Base-by-base conservation (phyloP, 2,329 filamentous ascomycete genomes). In the Talaromyces sp. region DNA sequence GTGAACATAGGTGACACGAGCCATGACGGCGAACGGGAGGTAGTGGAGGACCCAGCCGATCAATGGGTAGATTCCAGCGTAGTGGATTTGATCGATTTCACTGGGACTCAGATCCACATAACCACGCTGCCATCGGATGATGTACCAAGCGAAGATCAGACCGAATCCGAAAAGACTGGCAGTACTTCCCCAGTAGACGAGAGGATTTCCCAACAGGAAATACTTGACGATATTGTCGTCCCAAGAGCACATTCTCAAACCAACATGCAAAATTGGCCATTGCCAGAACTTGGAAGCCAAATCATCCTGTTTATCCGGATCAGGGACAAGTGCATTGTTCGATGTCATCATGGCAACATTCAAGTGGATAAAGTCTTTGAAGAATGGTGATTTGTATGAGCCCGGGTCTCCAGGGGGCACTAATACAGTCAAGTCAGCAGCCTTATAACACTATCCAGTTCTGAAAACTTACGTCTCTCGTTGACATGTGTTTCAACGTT, bases 261-360 rank as follows among this genome's bases (percentile, higher is more conserved):
- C 94, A 58, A 97, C 94, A 68, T 97, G 81, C 40, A 99, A 85
- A 63, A 99, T 85, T 19, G 94, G 94, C 94, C 94, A 99, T 77
- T 99, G 92, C 94, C 94, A 99, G 81, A 92, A 97, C 64, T 91
- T 82, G 13, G 94, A 99, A 33, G 94, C 94, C 50, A 99, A 84
- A 69, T 99, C 94, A 69, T 99, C 94, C 75, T 99, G 94, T 83
- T 99, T 99, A 74, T 99, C 94, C 4, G 94, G 93, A 69, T 99
- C 94, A 3, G 94, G 94, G 19, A 99, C 91, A 46, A 99, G 85
- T 22, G 94, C 94, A 70, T 99, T 99, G 82, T 99, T 99, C 39
- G 94, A 97, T 3, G 94, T 99, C 93, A 97, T 97, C 94, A 99
- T 99, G 62, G 94, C 94, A 62, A 99, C 94, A 72, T 99, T 99